A percentile compares a stretch with the other conserved stretches of the same genome.
Evolutionary conservation across 225 moss, liverwort and hornwort species (phyloP).

Genomic region (Bryoerythrophyllum caledonicum): DNA sequence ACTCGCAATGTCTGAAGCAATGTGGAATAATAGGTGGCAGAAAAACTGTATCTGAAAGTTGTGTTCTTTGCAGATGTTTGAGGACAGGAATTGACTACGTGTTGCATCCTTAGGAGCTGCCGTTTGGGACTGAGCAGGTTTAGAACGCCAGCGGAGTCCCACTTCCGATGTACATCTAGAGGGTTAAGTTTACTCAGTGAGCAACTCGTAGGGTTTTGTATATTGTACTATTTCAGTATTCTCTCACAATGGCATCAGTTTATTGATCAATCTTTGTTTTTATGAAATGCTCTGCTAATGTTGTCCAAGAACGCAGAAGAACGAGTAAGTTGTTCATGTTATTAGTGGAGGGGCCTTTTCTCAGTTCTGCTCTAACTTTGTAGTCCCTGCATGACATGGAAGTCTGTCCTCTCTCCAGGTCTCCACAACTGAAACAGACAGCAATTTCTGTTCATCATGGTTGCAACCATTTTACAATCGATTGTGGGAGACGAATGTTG

Average conservation of each 20-base stretch:
- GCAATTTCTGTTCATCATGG: not conserved
- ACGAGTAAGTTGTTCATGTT: not conserved
- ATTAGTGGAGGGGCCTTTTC: not conserved
- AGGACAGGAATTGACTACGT: slow-evolving; percentile 2
- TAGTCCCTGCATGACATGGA: not conserved
- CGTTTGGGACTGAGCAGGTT: not conserved
- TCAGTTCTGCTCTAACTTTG: not conserved
- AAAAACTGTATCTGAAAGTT: not conserved
- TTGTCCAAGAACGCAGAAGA: not conserved
- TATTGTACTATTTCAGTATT: slow-evolving; percentile 11
- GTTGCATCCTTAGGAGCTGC: slow-evolving; percentile 8
- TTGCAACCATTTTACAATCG: not conserved
- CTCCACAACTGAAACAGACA: not conserved
- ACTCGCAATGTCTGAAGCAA: not conserved
- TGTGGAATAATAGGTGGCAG: not conserved
- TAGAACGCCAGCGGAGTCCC: slow-evolving; percentile 7
- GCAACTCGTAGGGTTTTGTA: slow-evolving; percentile 3
- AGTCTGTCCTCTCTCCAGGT: not conserved
- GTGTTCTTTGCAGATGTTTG: slow-evolving; percentile 16
- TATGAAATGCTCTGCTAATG: not conserved
- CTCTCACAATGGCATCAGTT: not conserved
- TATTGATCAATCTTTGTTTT: not conserved
- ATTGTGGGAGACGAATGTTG: not conserved
- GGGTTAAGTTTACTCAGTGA: not conserved
- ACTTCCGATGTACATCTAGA: not conserved